A percentile compares a stretch with the other conserved stretches of the same genome.
phyloP scores from a whole-genome alignment of 257 asterid species.

The Anisodus acutangulus region DNA sequence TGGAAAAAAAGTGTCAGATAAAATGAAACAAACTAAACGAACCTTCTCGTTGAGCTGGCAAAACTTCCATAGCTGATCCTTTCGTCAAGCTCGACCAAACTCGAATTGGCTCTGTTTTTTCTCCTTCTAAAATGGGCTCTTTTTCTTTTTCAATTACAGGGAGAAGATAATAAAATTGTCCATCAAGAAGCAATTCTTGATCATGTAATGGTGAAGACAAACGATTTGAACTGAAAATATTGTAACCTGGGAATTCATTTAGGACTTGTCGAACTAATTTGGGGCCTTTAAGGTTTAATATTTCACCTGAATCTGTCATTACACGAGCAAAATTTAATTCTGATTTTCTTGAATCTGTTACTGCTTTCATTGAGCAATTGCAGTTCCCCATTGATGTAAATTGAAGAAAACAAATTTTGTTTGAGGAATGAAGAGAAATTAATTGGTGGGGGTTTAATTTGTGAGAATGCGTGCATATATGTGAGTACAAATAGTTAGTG shows the following conservation, averaged over 20 bases:
- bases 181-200: constrained; percentile 42
- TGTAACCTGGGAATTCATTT: constrained; percentile 45
- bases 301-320: constrained; percentile 50
- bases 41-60: constrained; percentile 39
- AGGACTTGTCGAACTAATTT: constrained; percentile 46
- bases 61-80: constrained; percentile 42
- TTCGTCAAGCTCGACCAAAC: constrained; percentile 30
- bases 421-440: constrained; percentile 1
- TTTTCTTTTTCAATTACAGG: constrained; percentile 9
- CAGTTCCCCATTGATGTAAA: constrained; percentile 62
- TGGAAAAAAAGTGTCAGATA: background rate
- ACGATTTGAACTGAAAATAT: constrained; percentile 36
- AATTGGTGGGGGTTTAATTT: background rate
- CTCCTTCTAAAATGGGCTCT: background rate
- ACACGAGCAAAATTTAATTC: constrained; percentile 34
- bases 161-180: constrained; percentile 44
- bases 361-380: constrained; percentile 58
- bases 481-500: constrained; percentile 24
- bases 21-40: background rate
- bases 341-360: constrained; percentile 40
- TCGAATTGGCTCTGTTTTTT: constrained; percentile 33
- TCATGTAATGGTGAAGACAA: constrained; percentile 37
- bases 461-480: constrained; percentile 42
- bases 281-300: constrained; percentile 45
- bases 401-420: background rate